Conservation (phyloP, 2,329 filamentous ascomycete species). For the Simplicillium sp. region DNA sequence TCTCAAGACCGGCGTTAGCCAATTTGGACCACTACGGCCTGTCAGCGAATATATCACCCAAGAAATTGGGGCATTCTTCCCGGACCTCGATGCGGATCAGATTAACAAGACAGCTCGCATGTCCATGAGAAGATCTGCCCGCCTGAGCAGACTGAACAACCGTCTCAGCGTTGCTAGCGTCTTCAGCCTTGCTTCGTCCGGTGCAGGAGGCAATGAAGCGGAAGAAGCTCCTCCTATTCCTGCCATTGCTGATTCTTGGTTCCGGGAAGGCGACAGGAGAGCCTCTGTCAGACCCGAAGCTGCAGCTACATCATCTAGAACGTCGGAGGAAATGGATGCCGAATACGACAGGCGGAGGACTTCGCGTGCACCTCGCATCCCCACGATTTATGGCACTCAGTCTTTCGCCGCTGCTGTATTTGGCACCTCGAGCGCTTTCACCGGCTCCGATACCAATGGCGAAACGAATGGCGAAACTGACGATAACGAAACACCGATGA, state of each 20-base stretch:
- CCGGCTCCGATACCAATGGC: no score
- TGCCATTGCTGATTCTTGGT: conserved; percentile 90
- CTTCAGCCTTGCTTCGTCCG: conserved; percentile 82
- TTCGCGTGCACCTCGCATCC: conserved; percentile 10
- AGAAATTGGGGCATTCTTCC: conserved; percentile 94
- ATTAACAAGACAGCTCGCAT: conserved; percentile 93
- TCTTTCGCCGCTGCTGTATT: no score
- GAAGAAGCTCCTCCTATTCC: conserved; percentile 92
- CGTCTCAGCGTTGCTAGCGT: conserved; percentile 91
- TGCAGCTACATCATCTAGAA: no score
- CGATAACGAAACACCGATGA: no score
- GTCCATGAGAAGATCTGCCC: conserved; percentile 81
- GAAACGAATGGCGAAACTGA: no score
- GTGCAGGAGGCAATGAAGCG: conserved; percentile 22
- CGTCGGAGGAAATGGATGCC: no score
- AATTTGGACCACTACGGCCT: conserved; percentile 85
- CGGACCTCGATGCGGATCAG: conserved; percentile 84
- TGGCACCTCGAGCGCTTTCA: no score
- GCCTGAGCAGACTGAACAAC: conserved; percentile 86
- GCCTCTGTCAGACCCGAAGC: no score
- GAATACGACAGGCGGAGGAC: no score
- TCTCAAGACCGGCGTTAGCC: conserved; percentile 52
- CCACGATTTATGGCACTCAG: conserved; percentile 13
- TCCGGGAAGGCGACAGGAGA: conserved; percentile 35
- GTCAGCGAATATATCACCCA: conserved; percentile 97